Base-by-base conservation (phyloP, 805 yeast genomes). In the Hanseniaspora meyeri region DNA sequence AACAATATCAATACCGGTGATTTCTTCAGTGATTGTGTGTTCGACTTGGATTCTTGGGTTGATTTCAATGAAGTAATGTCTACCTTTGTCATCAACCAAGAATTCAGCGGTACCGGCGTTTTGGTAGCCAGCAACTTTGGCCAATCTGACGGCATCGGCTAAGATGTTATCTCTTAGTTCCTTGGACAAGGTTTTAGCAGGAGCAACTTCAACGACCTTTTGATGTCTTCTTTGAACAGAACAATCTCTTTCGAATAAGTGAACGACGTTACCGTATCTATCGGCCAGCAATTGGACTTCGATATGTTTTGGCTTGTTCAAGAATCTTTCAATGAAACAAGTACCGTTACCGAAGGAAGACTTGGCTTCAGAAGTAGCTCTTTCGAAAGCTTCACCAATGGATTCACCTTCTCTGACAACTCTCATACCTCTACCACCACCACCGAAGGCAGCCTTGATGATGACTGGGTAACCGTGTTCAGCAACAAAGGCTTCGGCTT, bases 351-450 rank as follows among this genome's bases (percentile, higher is more conserved):
- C 98, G 63, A 91, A 91, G n/a, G 98, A 83, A 42, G 96, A 80
- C 65, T 81, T 77, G 59, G 97, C 97, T 76, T 91, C 98, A 47
- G 95, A 85, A 34, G 85, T 81, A 38, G 97, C 97, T 73, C 98
- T 84, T 65, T 77, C 73, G 75, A 93, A 91, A 39, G 97, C 97
- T 69, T 91, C 97, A 48, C 69, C 83, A 59, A 91, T 80, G 70
- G 83, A 87, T 64, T 93, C 98, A 65, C 96, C 97, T 72, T 91
- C 96, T 66, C 95, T 78, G 47, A 91, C 98, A 52, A 91, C 98
- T 75, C 98, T 83, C 97, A 91, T 93, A 79, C 98, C 98, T 74
- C 97, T 83, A 68, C 98, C 98, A 77, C 98, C 98, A 74, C 98
- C 98, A 70, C 98, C 98, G 67, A 86, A 93, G 40, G 98, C 98